These are phyloP conservation scores for Russula griseocarnosa DNA, from an alignment of 768 basidiomycete species.

Conservation along the genomic window DNA sequence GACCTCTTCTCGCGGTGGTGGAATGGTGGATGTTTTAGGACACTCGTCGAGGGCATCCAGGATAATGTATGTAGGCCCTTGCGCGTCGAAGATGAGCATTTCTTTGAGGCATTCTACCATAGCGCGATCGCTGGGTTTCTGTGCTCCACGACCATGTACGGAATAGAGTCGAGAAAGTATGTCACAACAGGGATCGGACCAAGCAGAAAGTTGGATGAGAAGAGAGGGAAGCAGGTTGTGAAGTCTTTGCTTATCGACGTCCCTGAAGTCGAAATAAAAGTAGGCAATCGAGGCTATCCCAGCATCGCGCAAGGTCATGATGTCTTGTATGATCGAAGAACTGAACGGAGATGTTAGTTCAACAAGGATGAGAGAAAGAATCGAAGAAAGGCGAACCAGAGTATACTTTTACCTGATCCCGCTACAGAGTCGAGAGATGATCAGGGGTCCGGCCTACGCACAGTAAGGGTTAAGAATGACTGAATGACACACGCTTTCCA, in stretches of 20 bases:
- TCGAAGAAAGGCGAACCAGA: background rate
- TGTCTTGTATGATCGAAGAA: background rate
- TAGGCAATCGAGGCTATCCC: background rate
- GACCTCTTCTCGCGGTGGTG: too few species aligned
- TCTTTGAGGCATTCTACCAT: too few species aligned
- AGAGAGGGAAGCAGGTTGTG: background rate
- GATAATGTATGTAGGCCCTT: too few species aligned
- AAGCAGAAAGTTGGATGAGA: background rate
- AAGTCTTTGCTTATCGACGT: background rate
- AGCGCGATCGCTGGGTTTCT: too few species aligned
- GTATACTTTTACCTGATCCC: background rate
- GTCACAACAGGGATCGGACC: background rate
- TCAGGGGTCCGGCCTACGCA: background rate
- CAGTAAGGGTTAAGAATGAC: background rate
- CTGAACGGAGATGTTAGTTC: background rate
- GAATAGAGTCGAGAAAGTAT: background rate
- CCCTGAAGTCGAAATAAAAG: background rate
- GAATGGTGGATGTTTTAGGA: too few species aligned
- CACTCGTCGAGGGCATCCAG: too few species aligned
- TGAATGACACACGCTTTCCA: background rate
- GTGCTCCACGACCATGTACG: too few species aligned
- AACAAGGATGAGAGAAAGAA: background rate
- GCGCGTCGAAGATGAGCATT: too few species aligned
- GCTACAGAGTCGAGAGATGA: background rate
- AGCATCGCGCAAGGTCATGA: background rate